Evolutionary conservation across 148 eudicot species (phyloP).

Genomic region (Camellia granthamiana): DNA sequence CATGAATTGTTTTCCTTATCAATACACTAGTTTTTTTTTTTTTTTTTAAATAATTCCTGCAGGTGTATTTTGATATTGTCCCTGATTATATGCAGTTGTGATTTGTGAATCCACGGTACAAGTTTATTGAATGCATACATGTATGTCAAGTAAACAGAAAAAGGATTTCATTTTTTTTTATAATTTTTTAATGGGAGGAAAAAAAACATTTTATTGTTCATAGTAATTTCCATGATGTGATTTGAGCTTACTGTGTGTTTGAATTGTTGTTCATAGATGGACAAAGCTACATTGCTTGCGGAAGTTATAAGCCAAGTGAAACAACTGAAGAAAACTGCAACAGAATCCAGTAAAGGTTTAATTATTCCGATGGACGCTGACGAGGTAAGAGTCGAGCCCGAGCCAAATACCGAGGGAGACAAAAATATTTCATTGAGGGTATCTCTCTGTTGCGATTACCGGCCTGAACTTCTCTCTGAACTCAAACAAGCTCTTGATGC

Average conservation of each 20-base stretch:
- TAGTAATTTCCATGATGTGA: neutral
- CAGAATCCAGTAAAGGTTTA: slow-evolving; percentile 53
- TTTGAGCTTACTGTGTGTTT: slow-evolving; percentile 11
- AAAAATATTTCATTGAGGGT: slow-evolving; percentile 34
- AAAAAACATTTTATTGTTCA: neutral
- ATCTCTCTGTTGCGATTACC: slow-evolving; percentile 57
- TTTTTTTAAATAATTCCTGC: too few relatives aligned
- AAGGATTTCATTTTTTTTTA: neutral
- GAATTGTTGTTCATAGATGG: slow-evolving; percentile 48
- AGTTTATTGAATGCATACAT: neutral
- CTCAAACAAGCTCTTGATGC: slow-evolving; percentile 39
- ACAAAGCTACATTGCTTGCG: slow-evolving; percentile 76
- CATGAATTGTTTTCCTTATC: too few relatives aligned
- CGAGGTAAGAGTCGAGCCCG: slow-evolving; percentile 50
- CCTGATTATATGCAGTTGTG: too few relatives aligned
- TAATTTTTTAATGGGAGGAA: too few relatives aligned
- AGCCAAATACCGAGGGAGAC: slow-evolving; percentile 19
- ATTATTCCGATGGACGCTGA: slow-evolving; percentile 63
- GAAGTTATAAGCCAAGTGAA: slow-evolving; percentile 68
- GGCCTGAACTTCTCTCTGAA: slow-evolving; percentile 51
- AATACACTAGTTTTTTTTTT: too few relatives aligned
- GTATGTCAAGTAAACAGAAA: neutral
- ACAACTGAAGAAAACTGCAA: slow-evolving; percentile 47
- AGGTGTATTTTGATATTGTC: too few relatives aligned
- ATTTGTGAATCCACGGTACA: too few relatives aligned